A percentile compares a stretch with the other conserved stretches of the same genome.
phyloP scores from a whole-genome alignment of 2,329 filamentous ascomycete genomes.

The Sphaerostilbella broomeana region DNA sequence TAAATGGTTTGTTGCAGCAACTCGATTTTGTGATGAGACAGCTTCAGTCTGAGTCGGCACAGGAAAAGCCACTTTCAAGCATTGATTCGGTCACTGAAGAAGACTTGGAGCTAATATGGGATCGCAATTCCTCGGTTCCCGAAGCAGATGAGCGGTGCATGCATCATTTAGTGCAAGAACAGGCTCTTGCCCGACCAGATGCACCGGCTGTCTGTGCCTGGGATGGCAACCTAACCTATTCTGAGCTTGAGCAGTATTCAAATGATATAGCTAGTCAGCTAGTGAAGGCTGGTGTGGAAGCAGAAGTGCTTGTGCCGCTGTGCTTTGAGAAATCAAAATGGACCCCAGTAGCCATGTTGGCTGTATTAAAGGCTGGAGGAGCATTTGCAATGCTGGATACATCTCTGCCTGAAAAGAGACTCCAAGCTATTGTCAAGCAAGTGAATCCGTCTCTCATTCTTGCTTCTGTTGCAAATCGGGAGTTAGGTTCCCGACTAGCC shows the following conservation, averaged over 20 bases:
- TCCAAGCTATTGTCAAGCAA: background rate
- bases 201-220: conserved; percentile 14
- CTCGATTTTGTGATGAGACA: background rate
- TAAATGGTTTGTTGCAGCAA: background rate
- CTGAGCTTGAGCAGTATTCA: conserved; percentile 19
- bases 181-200: background rate
- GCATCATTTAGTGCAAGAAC: too few relatives aligned
- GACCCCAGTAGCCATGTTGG: conserved; percentile 4
- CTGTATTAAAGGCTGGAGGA: conserved; percentile 1
- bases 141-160: too few relatives aligned
- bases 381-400: background rate
- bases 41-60: too few relatives aligned
- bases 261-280: conserved; percentile 29
- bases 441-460: background rate
- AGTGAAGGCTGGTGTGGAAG: conserved; percentile 11
- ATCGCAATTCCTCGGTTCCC: too few relatives aligned
- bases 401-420: background rate
- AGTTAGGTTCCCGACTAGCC: too few relatives aligned
- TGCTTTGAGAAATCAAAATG: conserved; percentile 5
- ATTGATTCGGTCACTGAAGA: too few relatives aligned
- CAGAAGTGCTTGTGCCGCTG: background rate
- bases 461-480: too few relatives aligned
- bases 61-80: too few relatives aligned
- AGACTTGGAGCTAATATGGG: too few relatives aligned
- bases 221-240: conserved; percentile 1